These are phyloP conservation scores for Comarum palustre DNA, from an alignment of 306 rosid genomes.

Conservation along the genomic window DNA sequence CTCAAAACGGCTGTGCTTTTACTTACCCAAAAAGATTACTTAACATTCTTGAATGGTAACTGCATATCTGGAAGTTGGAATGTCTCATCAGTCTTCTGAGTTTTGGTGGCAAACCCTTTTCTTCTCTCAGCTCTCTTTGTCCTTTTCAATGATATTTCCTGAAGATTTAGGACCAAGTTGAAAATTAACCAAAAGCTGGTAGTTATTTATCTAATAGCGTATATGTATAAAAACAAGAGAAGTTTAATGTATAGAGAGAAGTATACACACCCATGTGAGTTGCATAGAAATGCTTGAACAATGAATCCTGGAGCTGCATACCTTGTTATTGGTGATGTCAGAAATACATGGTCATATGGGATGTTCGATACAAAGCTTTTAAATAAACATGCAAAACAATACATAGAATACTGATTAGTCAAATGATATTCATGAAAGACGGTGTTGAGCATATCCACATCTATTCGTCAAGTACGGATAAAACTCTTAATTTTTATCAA, in stretches of 20 bases:
- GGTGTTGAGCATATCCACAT: not conserved
- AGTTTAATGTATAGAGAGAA: not conserved
- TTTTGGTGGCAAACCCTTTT: conserved; percentile 11
- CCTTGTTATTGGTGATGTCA: conserved; percentile 16
- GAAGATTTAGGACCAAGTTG: conserved; percentile 11
- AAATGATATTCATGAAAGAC: not conserved
- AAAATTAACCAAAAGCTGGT: not conserved
- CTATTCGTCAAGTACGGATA: not conserved
- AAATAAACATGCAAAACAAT: not conserved
- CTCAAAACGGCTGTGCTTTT: conserved; percentile 27
- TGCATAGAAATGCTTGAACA: conserved; percentile 17
- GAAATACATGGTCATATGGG: conserved; percentile 8
- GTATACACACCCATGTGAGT: conserved; percentile 20
- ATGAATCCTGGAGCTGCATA: conserved; percentile 4
- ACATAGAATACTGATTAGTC: not conserved
- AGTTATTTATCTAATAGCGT: not conserved
- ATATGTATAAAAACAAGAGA: not conserved
- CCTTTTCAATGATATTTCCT: conserved; percentile 7
- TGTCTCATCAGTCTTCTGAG: not conserved
- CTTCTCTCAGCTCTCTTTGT: conserved; percentile 9
- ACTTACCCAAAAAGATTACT: conserved; percentile 16
- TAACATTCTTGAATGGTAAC: not conserved
- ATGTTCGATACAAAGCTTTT: conserved; percentile 3
- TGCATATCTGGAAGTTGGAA: conserved; percentile 26
- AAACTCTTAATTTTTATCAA: not conserved